A percentile compares a stretch with the other conserved stretches of the same genome.
Evolutionary conservation across 192 early-diverging fungal species (phyloP).

Genomic region (Linnemannia hyalina): DNA sequence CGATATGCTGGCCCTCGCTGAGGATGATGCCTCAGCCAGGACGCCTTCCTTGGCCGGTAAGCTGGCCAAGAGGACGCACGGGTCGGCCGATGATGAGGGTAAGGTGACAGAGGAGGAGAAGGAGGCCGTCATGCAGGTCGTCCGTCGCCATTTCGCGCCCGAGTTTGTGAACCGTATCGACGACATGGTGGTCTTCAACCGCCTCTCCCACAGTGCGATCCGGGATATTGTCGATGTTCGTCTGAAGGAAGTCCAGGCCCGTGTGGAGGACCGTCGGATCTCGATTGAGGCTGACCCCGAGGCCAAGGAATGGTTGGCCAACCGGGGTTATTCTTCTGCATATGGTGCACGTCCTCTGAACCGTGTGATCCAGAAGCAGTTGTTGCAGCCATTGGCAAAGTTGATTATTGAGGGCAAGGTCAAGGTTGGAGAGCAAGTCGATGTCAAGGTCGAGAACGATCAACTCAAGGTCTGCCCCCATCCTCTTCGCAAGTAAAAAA

Average conservation of each 20-base stretch:
- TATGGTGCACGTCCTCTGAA: conserved; percentile 96
- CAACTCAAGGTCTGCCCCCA: conserved; percentile 40
- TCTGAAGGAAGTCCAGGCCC: conserved; percentile 72
- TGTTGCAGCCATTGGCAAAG: conserved; percentile 67
- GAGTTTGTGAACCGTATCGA: conserved; percentile 88
- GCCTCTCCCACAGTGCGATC: conserved; percentile 74
- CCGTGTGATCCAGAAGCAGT: conserved; percentile 85
- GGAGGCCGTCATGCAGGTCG: conserved; percentile 74
- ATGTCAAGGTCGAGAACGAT: conserved; percentile 51
- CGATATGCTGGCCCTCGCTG: conserved; percentile 70
- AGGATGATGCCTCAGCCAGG: conserved; percentile 36
- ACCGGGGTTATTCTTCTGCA: conserved; percentile 88
- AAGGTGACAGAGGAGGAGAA: conserved; percentile 67
- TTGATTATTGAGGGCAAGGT: conserved; percentile 66
- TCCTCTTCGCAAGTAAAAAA: neutral
- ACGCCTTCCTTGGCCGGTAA: conserved; percentile 13
- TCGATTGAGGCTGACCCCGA: conserved; percentile 73
- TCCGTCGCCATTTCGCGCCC: conserved; percentile 81
- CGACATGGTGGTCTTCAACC: conserved; percentile 84
- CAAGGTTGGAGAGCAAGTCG: conserved; percentile 60
- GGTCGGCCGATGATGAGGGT: conserved; percentile 27
- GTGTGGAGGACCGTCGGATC: conserved; percentile 85
- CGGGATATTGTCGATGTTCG: conserved; percentile 83
- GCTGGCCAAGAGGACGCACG: neutral
- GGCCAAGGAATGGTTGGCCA: conserved; percentile 83